Base-by-base conservation (phyloP, 768 basidiomycete species). In the Termitomyces eurrhizus region DNA sequence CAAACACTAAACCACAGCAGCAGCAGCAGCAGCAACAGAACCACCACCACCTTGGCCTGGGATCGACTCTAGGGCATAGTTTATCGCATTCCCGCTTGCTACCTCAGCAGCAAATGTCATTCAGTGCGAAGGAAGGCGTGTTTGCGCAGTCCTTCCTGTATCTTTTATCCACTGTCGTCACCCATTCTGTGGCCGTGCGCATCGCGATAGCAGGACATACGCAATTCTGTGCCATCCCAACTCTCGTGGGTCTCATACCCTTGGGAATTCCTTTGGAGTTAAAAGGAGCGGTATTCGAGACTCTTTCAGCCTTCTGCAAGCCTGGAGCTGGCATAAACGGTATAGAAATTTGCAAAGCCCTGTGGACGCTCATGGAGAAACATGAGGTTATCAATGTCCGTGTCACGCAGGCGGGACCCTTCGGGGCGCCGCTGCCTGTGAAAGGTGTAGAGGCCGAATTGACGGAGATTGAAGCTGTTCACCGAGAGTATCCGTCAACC, bases 391-490 rank as follows among this genome's bases (percentile, higher is more conserved):
- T 88, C 71, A 91, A 92, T 63, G 86, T 92, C 9, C 84, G 89
- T 35, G 71, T 76, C 0, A 69, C 74, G 7, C 59, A 77, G 6
- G 61, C 71, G 0, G 71, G 75, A 24, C 75, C 80, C 4, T 75
- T 78, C 14, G 77, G 79, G 16, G 67, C 76, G 29, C 72, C 79
- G 46, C 68, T 88, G 7, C 78, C 83, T 24, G 82, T 83, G 12
- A 89, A 88, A 68, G 93, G 95, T 0, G 87, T 94, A 4, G 88
- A 95, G 64, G 82, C 90, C 5, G 93, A 96, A 70, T 74, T 98
- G 63, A 93, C 95, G 65, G 89, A 93, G 65, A 85, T 95, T 56
- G 96, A 98, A 73, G 77, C 90, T 14, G 79, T 81, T 4, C 84
- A 88, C 69, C 83, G 83, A 71, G 68, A 89, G 58, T 98, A 96